These are phyloP conservation scores for Jasminum sambac DNA, from an alignment of 257 asterid genomes.

Conservation along the genomic window DNA sequence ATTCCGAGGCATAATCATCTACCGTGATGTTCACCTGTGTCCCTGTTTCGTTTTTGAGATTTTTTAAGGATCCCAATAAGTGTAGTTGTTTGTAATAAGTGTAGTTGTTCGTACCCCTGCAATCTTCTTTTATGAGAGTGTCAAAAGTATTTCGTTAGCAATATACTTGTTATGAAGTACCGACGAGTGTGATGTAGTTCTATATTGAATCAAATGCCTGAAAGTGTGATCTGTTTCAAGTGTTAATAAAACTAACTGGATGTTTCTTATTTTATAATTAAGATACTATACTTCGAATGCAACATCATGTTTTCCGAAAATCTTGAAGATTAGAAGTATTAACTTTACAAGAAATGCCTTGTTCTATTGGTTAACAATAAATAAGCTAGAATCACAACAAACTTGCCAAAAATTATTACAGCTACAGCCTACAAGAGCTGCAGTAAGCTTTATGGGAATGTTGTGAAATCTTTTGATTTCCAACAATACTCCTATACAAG, in stretches of 20 bases:
- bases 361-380: background rate
- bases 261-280: background rate
- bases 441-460: too few species aligned
- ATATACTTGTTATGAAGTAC: background rate
- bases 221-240: background rate
- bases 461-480: too few species aligned
- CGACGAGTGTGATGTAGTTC: background rate
- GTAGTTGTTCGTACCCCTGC: background rate
- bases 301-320: background rate
- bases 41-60: background rate
- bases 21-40: background rate
- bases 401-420: background rate
- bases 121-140: background rate
- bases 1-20: conserved; percentile 21
- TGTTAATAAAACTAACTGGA: background rate
- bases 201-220: background rate
- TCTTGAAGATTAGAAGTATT: background rate
- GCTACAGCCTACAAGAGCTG: background rate
- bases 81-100: conserved; percentile 6
- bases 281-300: background rate
- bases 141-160: background rate
- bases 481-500: too few species aligned
- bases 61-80: background rate
- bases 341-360: background rate
- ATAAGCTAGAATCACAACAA: background rate